Evolutionary conservation across 176 grass and related monocot genomes (phyloP).

Genomic region (Calamus simplicifolius): DNA sequence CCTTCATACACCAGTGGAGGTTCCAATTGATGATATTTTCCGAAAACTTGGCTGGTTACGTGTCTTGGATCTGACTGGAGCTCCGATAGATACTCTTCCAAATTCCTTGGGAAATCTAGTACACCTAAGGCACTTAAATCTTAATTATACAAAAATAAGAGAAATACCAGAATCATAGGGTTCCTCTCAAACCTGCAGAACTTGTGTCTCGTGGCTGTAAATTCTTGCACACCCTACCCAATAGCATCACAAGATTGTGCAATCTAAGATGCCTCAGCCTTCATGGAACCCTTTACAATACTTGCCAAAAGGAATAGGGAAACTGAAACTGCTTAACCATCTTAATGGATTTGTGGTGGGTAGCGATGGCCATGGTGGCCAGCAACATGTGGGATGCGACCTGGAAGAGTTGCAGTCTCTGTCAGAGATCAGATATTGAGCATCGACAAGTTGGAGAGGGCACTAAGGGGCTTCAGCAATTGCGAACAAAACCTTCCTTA

Average conservation of each 20-base stretch:
- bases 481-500: slow-evolving; percentile 4
- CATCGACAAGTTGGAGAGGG: slow-evolving; percentile 12
- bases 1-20: no score
- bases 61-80: no score
- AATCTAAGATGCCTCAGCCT: slow-evolving; percentile 15
- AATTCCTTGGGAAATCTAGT: slow-evolving; percentile 13
- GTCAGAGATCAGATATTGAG: slow-evolving; percentile 4
- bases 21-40: no score
- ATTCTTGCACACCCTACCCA: slow-evolving; percentile 1
- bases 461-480: background rate
- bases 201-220: slow-evolving; percentile 1
- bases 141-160: background rate
- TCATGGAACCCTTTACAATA: background rate
- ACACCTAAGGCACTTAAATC: slow-evolving; percentile 11
- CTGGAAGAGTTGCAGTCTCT: slow-evolving; percentile 25
- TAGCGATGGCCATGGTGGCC: background rate
- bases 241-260: slow-evolving; percentile 4
- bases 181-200: slow-evolving; percentile 17
- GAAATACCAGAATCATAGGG: slow-evolving; percentile 21
- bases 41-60: no score
- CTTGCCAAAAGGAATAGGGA: slow-evolving; percentile 30
- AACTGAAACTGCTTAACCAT: slow-evolving; percentile 10
- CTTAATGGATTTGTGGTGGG: slow-evolving; percentile 23
- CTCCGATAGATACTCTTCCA: slow-evolving; percentile 11
- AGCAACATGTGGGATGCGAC: slow-evolving; percentile 1